Evolutionary conservation across 148 eudicot species (phyloP).

Genomic region (Chenopodium berlandieri): DNA sequence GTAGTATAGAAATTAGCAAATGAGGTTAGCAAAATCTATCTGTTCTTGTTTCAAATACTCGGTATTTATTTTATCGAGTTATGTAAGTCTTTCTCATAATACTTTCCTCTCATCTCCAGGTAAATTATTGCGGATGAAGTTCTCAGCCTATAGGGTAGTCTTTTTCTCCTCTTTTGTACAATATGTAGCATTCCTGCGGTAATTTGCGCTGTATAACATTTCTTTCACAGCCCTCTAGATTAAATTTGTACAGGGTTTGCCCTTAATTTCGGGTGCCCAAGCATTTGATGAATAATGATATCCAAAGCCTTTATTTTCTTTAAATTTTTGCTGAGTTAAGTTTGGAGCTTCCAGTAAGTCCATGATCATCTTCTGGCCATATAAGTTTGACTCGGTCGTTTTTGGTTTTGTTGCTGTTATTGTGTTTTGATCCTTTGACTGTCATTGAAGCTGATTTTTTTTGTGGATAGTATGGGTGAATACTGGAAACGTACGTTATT

Average conservation of each 20-base stretch:
- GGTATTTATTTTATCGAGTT: neutral
- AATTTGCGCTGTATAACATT: constrained; percentile 18
- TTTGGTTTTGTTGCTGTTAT: no score
- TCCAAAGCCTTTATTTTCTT: neutral
- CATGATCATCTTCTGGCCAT: neutral
- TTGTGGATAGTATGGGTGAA: neutral
- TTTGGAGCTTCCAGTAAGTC: constrained; percentile 4
- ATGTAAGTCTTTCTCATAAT: neutral
- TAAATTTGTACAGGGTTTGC: constrained; percentile 26
- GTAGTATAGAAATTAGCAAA: neutral
- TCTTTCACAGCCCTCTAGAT: neutral
- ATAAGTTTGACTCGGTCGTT: no score
- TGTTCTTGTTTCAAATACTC: neutral
- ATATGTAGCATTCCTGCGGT: constrained; percentile 20
- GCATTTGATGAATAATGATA: constrained; percentile 12
- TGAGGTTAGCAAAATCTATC: neutral
- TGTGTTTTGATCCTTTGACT: neutral
- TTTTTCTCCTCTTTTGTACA: constrained; percentile 13
- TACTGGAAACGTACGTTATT: neutral
- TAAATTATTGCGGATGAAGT: neutral
- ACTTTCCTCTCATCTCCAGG: constrained; percentile 4
- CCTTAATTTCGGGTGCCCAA: constrained; percentile 23
- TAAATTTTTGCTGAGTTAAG: neutral
- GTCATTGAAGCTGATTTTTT: neutral
- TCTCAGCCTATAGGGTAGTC: constrained; percentile 13